Base-by-base conservation (phyloP, 1,284 basidiomycete genomes). In the Heimioporus retisporus region DNA sequence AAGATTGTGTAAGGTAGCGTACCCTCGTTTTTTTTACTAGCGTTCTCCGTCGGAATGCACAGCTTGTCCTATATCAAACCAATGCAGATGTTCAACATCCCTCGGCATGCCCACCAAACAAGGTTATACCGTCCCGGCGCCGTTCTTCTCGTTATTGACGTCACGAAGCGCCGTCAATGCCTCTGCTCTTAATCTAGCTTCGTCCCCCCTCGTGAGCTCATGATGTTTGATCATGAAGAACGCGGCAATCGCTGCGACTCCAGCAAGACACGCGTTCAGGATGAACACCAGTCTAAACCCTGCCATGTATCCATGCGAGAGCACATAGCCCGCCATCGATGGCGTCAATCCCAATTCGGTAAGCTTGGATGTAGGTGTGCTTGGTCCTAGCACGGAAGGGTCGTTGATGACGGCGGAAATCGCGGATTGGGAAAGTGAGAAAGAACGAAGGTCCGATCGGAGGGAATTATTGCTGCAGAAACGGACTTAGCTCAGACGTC, bases 231-330 rank as follows among this genome's bases (percentile, higher is more conserved):
- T 89, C 81, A 90, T 83, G 23, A 86, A 51, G 28, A 88, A 76
- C 65, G 88, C 86, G 4, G 83, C 81, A 14, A 90, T 69, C 15
- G 85, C 85, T 21, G 85, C 85, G 0, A 85, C 67, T 1, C 81
- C 82, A 19, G 85, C 79, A 51, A 86, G 72, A 44, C 75, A 75
- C 4, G 88, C 86, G 65, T 89, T 88, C 60, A 90, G 72, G 43
- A 88, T 79, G 77, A 93, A 93, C 11, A 93, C 79, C 6, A 79
- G 75, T 50, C 83, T 77, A 77, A 92, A 90, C 1, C 89, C 91
- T 18, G 73, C 72, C 31, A 82, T 85, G 73, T 90, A 93, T 1
- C 88, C 90, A 3, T 75, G 65, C 2, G 77, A 71, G 31, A 92
- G 79, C 51, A 90, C 84, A 43, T 77, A 75, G 3, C 72, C 70